Conservation (phyloP, 352 stramenopile genomes). For the Peronospora destructor region DNA sequence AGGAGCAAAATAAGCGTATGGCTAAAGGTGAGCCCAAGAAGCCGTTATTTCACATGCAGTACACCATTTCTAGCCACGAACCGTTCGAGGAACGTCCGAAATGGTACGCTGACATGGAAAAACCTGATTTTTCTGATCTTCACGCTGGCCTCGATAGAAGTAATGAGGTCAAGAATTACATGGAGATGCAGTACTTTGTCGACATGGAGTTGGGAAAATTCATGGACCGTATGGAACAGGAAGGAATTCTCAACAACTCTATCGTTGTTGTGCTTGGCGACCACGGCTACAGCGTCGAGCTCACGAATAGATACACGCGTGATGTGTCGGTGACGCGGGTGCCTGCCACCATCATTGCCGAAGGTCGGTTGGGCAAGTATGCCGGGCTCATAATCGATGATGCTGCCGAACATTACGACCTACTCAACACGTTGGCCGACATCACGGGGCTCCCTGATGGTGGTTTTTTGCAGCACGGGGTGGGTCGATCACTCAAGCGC, state of each 20-base stretch:
- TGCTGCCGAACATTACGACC: slow-evolving; percentile 12
- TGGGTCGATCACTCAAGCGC: slow-evolving; percentile 12
- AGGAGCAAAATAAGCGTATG: slow-evolving; percentile 18
- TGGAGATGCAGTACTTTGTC: slow-evolving; percentile 6
- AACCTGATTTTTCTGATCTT: slow-evolving; percentile 31
- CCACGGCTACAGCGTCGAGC: background rate
- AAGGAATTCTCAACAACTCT: slow-evolving; percentile 10
- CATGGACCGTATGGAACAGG: slow-evolving; percentile 8
- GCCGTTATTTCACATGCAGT: slow-evolving; percentile 42
- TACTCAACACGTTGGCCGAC: slow-evolving; percentile 12
- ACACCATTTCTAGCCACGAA: slow-evolving; percentile 46
- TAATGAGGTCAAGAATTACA: background rate
- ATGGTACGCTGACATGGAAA: slow-evolving; percentile 27
- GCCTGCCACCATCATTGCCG: slow-evolving; percentile 8
- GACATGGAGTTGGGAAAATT: slow-evolving; percentile 10
- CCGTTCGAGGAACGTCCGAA: slow-evolving; percentile 24
- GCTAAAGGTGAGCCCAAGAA: slow-evolving; percentile 18
- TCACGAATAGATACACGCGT: background rate
- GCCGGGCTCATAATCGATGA: slow-evolving; percentile 11
- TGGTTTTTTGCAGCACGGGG: slow-evolving; percentile 6
- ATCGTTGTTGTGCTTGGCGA: slow-evolving; percentile 6
- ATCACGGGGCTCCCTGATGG: slow-evolving; percentile 7
- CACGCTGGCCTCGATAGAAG: slow-evolving; percentile 4
- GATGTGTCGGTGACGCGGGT: slow-evolving; percentile 9
- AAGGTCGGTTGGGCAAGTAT: slow-evolving; percentile 5